Conservation (phyloP, 2,329 filamentous ascomycete species). For the Neodidymelliopsis sp. region DNA sequence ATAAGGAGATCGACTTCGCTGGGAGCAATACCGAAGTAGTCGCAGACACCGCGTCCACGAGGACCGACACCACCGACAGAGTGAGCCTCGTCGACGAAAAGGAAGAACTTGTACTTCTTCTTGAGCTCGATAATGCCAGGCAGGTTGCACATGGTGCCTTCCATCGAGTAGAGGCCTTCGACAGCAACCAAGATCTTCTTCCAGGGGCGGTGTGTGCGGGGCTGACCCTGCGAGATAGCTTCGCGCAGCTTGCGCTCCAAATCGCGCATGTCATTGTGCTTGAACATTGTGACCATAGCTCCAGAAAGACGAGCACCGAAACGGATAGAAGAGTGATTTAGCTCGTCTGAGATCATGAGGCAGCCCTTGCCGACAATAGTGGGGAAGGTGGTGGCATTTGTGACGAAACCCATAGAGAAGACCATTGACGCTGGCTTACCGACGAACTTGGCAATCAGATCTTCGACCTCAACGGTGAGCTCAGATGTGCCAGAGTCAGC, state of each 20-base stretch:
- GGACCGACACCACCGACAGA: conserved; percentile 93
- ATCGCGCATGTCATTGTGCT: conserved; percentile 93
- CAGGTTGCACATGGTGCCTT: conserved; percentile 98
- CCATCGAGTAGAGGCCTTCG: conserved; percentile 98
- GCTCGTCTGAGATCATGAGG: conserved; percentile 93
- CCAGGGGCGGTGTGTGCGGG: conserved; percentile 97
- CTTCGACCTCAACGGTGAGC: conserved; percentile 86
- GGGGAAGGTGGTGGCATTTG: conserved; percentile 91
- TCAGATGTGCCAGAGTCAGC: conserved; percentile 87
- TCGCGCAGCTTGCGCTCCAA: conserved; percentile 88
- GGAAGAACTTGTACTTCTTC: conserved; percentile 94
- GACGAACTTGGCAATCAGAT: conserved; percentile 86
- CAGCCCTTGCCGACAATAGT: conserved; percentile 92
- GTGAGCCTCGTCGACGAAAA: conserved; percentile 97
- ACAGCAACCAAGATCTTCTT: conserved; percentile 98
- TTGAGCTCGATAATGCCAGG: conserved; percentile 86
- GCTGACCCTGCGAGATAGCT: conserved; percentile 94
- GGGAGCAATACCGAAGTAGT: conserved; percentile 94
- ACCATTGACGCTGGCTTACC: conserved; percentile 95
- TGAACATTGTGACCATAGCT: conserved; percentile 94
- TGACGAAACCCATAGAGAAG: conserved; percentile 99
- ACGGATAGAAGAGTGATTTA: conserved; percentile 97
- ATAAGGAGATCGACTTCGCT: conserved; percentile 92
- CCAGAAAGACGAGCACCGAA: conserved; percentile 93
- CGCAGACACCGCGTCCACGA: conserved; percentile 88